Base-by-base conservation (phyloP, 345 rosid species). In the Rhodomyrtus tomentosa region DNA sequence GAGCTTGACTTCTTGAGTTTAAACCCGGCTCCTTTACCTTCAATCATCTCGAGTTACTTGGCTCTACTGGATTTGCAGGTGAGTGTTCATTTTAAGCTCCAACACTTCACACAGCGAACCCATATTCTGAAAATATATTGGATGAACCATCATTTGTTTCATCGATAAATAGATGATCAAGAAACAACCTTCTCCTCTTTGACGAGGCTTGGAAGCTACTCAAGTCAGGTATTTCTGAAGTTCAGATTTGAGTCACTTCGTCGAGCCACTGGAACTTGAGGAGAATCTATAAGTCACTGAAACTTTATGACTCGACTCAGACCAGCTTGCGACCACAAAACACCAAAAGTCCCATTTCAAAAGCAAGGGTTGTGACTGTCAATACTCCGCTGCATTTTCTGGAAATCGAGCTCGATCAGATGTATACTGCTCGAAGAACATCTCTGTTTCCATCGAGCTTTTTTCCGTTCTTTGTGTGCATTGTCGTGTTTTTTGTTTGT, bases 401-500 rank as follows among this genome's bases (percentile, higher is more conserved):
- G 42, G 74, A 62, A 62, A 62, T 62, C 12, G 42, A 32, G 32
- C 4, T 22, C 11, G 24, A 16, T 4, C 20, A 2, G 72, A 1
- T 14, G 40, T 29, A 20, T 14, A 62, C 16, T 62, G 22, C 11
- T 29, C 1, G 20, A 3, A 62, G 42, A 10, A 32, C 15, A 62
- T 62, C 74, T 62, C 3, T 62, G 0, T 16, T 32, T 16, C 3
- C 1, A 0, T 16, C 9, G 0, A 32, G 42, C 22, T 15, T 29
- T 62, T 62, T 29, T 58, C 27, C 27, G 45, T 58, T 6, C 3
- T 16, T 56, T 14, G 5, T 54, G 56, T 53, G 55, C 20, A 20
- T 14, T 14, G 14, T 29, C 1, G 16, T 53, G 55, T 53, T 29
- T 29, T 7, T 27, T 0, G 1, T 15, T 7, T 0, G n/a, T 1